Conservation (phyloP, 176 grass and related monocot genomes). For the Triticum dicoccoides region DNA sequence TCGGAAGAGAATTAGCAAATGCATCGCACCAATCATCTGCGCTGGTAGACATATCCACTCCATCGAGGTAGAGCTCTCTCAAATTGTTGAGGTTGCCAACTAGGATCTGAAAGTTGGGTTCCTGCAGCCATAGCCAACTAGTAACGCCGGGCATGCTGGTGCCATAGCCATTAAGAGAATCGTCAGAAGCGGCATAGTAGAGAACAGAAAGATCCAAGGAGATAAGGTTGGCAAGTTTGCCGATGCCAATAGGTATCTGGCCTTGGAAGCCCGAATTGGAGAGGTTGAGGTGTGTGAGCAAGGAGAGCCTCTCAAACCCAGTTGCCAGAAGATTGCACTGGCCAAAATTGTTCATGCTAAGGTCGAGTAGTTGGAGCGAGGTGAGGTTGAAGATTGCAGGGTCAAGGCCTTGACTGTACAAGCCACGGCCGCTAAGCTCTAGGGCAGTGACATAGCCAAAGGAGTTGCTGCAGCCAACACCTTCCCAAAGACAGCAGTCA, state of each 20-base stretch:
- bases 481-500: conserved; percentile 8
- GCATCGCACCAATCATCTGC: background rate
- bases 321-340: background rate
- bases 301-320: conserved; percentile 12
- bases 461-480: background rate
- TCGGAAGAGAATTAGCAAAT: background rate
- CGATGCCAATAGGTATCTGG: background rate
- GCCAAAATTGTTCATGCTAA: background rate
- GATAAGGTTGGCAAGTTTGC: background rate
- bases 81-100: background rate
- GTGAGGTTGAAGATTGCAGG: background rate
- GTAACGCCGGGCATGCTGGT: background rate
- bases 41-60: background rate
- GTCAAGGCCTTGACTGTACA: background rate
- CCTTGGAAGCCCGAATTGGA: background rate
- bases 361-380: background rate
- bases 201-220: background rate
- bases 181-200: background rate
- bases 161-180: background rate
- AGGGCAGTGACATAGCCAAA: background rate
- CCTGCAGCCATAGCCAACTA: background rate
- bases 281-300: conserved; percentile 21
- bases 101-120: background rate
- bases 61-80: background rate
- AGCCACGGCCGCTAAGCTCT: background rate